phyloP scores from a whole-genome alignment of 2,329 filamentous ascomycete genomes.

The Pseudomassariella vexata region DNA sequence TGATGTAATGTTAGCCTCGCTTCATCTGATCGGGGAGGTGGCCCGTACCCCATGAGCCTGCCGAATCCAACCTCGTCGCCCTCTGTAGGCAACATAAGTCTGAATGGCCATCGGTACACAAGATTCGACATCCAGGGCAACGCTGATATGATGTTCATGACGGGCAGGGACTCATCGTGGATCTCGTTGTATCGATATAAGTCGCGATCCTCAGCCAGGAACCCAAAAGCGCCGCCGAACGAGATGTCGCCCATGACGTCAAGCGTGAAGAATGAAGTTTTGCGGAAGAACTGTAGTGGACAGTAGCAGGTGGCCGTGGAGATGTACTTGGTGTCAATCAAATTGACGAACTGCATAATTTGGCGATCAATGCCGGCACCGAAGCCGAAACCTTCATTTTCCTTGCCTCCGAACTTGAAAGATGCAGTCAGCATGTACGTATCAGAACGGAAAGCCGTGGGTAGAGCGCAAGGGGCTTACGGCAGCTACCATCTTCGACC shows the following conservation, averaged over 20 bases:
- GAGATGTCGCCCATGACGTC: slow-evolving; percentile 49
- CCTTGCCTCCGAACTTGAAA: slow-evolving; percentile 43
- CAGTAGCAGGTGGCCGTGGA: slow-evolving; percentile 26
- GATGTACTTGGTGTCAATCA: slow-evolving; percentile 43
- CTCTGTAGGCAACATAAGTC: slow-evolving; percentile 26
- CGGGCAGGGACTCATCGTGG: slow-evolving; percentile 31
- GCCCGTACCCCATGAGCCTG: slow-evolving; percentile 29
- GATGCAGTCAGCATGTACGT: neutral
- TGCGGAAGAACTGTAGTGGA: slow-evolving; percentile 41
- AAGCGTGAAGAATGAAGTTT: slow-evolving; percentile 46
- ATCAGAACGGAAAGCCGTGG: too few relatives aligned
- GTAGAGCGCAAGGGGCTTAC: too few relatives aligned
- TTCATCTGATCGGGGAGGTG: slow-evolving; percentile 2
- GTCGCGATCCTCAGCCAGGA: slow-evolving; percentile 42
- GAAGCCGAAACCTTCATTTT: slow-evolving; percentile 37
- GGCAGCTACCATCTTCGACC: slow-evolving; percentile 37
- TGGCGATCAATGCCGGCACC: slow-evolving; percentile 33
- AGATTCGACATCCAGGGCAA: slow-evolving; percentile 29
- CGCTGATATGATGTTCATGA: slow-evolving; percentile 30
- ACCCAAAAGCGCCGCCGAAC: slow-evolving; percentile 46
- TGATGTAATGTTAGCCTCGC: slow-evolving; percentile 1
- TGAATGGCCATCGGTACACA: slow-evolving; percentile 30
- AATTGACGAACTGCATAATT: slow-evolving; percentile 31
- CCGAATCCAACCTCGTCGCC: slow-evolving; percentile 32
- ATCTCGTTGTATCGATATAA: slow-evolving; percentile 39